phyloP scores from a whole-genome alignment of 2,329 filamentous ascomycete species.

The Fonsecaea monophora region DNA sequence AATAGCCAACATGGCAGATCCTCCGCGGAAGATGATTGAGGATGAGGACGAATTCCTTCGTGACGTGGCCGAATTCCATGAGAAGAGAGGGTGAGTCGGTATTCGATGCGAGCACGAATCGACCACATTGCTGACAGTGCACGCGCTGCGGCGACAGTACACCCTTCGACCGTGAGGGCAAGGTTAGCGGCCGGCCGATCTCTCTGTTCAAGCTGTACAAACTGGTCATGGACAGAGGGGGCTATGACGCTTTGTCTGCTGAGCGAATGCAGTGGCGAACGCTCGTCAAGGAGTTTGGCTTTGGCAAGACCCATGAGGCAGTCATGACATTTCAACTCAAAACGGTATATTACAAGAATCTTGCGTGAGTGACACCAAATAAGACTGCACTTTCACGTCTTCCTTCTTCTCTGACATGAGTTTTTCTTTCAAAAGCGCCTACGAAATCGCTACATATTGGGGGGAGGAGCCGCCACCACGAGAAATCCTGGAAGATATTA shows the following conservation, averaged over 20 bases:
- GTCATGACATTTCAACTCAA: slow-evolving; percentile 88
- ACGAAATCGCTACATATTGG: slow-evolving; percentile 80
- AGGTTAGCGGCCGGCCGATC: slow-evolving; percentile 76
- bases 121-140: slow-evolving; percentile 18
- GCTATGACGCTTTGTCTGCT: slow-evolving; percentile 83
- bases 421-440: slow-evolving; percentile 60
- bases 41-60: slow-evolving; percentile 83
- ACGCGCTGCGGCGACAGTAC: slow-evolving; percentile 56
- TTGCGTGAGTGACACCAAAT: slow-evolving; percentile 60
- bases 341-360: slow-evolving; percentile 86
- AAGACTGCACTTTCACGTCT: background rate
- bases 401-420: background rate
- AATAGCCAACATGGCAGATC: slow-evolving; percentile 28
- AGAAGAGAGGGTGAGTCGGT: slow-evolving; percentile 69
- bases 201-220: slow-evolving; percentile 81
- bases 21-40: slow-evolving; percentile 36
- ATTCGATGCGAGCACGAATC: slow-evolving; percentile 26
- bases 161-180: slow-evolving; percentile 78
- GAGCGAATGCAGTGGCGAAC: slow-evolving; percentile 87
- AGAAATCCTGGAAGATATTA: slow-evolving; percentile 80
- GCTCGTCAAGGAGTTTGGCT: slow-evolving; percentile 76
- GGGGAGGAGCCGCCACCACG: slow-evolving; percentile 82
- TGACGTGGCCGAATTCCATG: slow-evolving; percentile 74
- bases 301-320: slow-evolving; percentile 75
- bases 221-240: slow-evolving; percentile 75